A percentile compares a stretch with the other conserved stretches of the same genome.
Evolutionary conservation across 2,329 filamentous ascomycete genomes (phyloP).

Genomic region (Colletotrichum godetiae): DNA sequence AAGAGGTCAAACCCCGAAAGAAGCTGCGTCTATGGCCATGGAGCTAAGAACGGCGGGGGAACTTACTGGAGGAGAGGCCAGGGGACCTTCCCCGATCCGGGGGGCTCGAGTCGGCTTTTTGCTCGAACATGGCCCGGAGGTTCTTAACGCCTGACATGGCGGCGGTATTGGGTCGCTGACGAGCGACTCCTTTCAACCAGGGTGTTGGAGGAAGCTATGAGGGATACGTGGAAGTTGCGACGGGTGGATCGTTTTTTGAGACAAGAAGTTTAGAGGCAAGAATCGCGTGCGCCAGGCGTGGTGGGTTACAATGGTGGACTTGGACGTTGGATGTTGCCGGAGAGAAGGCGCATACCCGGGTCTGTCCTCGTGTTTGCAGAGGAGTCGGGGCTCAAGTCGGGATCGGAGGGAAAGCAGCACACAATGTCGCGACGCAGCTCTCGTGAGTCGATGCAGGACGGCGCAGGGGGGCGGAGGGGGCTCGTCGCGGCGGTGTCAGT

Average conservation of each 20-base stretch:
- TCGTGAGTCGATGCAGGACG: not conserved
- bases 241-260: not conserved
- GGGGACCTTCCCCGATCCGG: constrained; percentile 79
- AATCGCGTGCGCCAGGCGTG: not conserved
- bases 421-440: constrained; percentile 7
- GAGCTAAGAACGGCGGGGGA: not conserved
- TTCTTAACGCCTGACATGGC: constrained; percentile 78
- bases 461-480: not conserved
- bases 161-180: constrained; percentile 43
- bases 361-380: not conserved
- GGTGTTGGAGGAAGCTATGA: constrained; percentile 11
- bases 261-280: constrained; percentile 8
- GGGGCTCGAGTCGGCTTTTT: constrained; percentile 73
- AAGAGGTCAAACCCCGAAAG: not conserved
- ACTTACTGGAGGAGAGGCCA: constrained; percentile 58
- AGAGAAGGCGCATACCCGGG: constrained; percentile 25
- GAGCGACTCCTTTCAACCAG: constrained; percentile 6
- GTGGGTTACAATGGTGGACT: constrained; percentile 8
- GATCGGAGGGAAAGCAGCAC: not conserved
- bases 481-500: constrained; percentile 7
- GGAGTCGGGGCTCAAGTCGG: not conserved
- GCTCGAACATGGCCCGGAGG: constrained; percentile 84
- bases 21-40: not conserved
- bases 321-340: constrained; percentile 7
- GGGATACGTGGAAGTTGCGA: constrained; percentile 12